These are phyloP conservation scores for Xylaria scruposa DNA, from an alignment of 495 filamentous ascomycete species.

Conservation along the genomic window DNA sequence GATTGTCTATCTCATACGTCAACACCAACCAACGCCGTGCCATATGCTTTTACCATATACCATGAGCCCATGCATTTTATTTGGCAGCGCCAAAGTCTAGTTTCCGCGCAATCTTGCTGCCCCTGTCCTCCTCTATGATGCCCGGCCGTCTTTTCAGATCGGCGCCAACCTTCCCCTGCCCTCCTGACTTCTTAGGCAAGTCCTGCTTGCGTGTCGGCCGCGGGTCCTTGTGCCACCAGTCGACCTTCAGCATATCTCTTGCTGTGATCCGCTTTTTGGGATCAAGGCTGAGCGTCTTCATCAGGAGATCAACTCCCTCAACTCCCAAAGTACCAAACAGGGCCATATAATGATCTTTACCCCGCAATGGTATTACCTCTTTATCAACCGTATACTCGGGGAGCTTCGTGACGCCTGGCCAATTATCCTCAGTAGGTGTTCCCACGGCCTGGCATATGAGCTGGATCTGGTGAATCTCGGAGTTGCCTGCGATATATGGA, in stretches of 20 bases:
- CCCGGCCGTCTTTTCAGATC: constrained; percentile 85
- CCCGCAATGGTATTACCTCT: constrained; percentile 65
- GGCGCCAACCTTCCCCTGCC: constrained; percentile 77
- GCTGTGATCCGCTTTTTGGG: constrained; percentile 82
- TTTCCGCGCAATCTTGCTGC: constrained; percentile 80
- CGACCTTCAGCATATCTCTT: constrained; percentile 75
- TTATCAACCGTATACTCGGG: constrained; percentile 75
- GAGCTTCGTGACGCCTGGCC: constrained; percentile 87
- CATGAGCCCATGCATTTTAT: constrained; percentile 40
- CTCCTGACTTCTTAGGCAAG: constrained; percentile 70
- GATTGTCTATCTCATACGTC: not conserved
- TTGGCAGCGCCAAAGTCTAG: constrained; percentile 77
- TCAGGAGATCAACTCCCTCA: constrained; percentile 84
- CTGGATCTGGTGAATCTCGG: constrained; percentile 76
- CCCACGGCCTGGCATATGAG: constrained; percentile 86
- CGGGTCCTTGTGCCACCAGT: constrained; percentile 86
- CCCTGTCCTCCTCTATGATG: constrained; percentile 67
- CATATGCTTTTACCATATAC: not conserved
- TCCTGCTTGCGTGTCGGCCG: constrained; percentile 83
- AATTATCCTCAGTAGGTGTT: constrained; percentile 91
- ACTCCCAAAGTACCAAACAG: constrained; percentile 79
- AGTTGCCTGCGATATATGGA: constrained; percentile 75
- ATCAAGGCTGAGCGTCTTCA: constrained; percentile 84
- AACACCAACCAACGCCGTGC: constrained; percentile 30
- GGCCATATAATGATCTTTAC: constrained; percentile 69